Evolutionary conservation across 331 rosid species (phyloP), one percentile per base, ranked within the genome.

Genomic region (Ulmus americana): DNA sequence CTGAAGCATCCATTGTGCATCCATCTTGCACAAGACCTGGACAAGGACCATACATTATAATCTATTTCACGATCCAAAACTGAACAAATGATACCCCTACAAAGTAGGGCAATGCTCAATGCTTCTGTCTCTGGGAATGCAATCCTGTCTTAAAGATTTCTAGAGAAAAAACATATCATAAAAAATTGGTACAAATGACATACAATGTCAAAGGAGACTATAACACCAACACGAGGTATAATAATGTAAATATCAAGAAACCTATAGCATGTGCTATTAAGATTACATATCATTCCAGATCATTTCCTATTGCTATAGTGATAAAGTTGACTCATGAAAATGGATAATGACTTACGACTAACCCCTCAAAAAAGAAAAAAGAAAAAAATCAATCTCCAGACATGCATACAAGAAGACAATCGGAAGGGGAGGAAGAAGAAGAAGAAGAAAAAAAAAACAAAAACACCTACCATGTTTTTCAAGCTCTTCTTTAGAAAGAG

Each of bases 21-120:
- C 98, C 98, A 59, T 92, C 98, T 80, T 85, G 97, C 73, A 82
- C 53, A 55, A 92, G 83, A 70, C 95, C 97, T 92, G 91, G 59
- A 82, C 71, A 71, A 69, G 16, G 45, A 45, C 66, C 45, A 60
- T 45, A 66, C 14, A 16, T 42, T 7, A 65, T 55, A 72, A 16
- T 52, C 56, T 10, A 50, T 47, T 63, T 38, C 35, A 67, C 18
- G 20, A 54, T 18, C n/a, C 57, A 11, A 61, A 15, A 62, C 22
- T 7, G 16, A 44, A 43, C 3, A 55, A 46, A 47, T 3, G 13
- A 47, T 12, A 47, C 5, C 15, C 61, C 61, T 28, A 28, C 1
- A 28, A 28, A 2, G 35, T 28, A 28, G 35, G 35, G 2, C 2
- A 28, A 28, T 28, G 35, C 35, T 28, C 16, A 38, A 38, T 10